Percentiles rank a stretch among this genome's conserved stretches.
Conservation (phyloP, 169 alveolate genomes). For the Plasmodium berghei region DNA sequence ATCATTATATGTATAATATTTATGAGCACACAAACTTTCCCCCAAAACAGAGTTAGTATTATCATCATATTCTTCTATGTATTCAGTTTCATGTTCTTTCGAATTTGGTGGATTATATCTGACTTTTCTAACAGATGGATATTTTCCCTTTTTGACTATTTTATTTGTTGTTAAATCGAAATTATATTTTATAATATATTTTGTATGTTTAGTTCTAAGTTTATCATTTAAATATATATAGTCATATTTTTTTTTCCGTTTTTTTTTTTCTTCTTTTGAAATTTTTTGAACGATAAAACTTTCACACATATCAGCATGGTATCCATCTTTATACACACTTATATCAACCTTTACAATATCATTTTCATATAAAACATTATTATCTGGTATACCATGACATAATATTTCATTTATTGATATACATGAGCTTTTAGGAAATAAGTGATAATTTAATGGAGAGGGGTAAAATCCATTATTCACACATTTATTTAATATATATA, state of each 20-base stretch:
- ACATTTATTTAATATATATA: conserved; percentile 78
- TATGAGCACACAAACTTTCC: not conserved
- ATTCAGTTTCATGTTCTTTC: not conserved
- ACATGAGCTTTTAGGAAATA: conserved; percentile 84
- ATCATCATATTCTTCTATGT: conserved; percentile 18
- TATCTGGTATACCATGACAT: conserved; percentile 86
- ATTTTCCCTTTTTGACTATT: conserved; percentile 30
- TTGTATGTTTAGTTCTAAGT: conserved; percentile 26
- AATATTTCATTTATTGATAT: conserved; percentile 82
- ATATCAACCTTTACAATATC: conserved; percentile 83
- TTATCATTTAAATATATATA: conserved; percentile 55
- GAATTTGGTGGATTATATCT: conserved; percentile 53
- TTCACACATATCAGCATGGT: conserved; percentile 85
- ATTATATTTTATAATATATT: conserved; percentile 43
- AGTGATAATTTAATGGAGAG: conserved; percentile 82
- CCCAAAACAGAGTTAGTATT: conserved; percentile 8
- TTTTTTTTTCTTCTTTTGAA: conserved; percentile 40
- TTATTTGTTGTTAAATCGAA: conserved; percentile 34
- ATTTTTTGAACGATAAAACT: conserved; percentile 77
- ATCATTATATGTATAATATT: not conserved
- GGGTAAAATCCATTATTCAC: conserved; percentile 81
- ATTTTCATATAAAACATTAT: conserved; percentile 79
- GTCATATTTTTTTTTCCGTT: conserved; percentile 41
- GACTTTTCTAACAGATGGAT: conserved; percentile 1
- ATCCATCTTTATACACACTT: conserved; percentile 81